A percentile compares a stretch with the other conserved stretches of the same genome.
These are phyloP conservation scores for Cicer arietinum DNA, from an alignment of 306 rosid species.

Conservation along the genomic window DNA sequence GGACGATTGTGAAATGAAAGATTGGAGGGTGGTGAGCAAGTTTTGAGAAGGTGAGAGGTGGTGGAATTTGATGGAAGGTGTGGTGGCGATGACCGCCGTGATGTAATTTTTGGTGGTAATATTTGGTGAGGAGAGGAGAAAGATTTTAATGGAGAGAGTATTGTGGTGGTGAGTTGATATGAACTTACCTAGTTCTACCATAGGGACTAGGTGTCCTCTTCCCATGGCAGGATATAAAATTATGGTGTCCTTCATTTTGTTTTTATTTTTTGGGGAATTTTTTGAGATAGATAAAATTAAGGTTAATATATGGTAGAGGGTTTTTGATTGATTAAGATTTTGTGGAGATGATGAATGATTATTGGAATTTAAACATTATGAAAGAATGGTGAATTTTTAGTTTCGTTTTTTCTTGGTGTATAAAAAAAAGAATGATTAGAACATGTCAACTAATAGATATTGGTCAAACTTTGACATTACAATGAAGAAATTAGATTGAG, in stretches of 20 bases:
- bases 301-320: background rate
- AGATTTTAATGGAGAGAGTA: slow-evolving; percentile 46
- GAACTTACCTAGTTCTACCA: slow-evolving; percentile 46
- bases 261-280: no score
- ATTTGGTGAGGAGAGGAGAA: slow-evolving; percentile 50
- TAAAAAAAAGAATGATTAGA: no score
- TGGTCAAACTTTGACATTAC: no score
- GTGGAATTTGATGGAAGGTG: slow-evolving; percentile 46
- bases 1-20: slow-evolving; percentile 1
- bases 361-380: no score
- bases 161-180: slow-evolving; percentile 31
- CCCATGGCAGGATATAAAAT: slow-evolving; percentile 38
- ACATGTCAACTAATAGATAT: no score
- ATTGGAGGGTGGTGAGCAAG: slow-evolving; percentile 30
- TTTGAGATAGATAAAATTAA: background rate
- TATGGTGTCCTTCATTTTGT: slow-evolving; percentile 39
- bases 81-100: slow-evolving; percentile 43
- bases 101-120: slow-evolving; percentile 44
- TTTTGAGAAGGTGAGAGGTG: slow-evolving; percentile 35
- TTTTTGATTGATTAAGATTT: background rate
- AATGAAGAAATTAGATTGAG: no score
- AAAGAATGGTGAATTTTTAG: no score
- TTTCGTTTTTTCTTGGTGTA: no score
- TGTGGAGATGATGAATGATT: background rate
- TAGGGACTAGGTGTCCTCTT: slow-evolving; percentile 41